Conservation (phyloP, 345 rosid species). For the Erysimum cheiranthoides region DNA sequence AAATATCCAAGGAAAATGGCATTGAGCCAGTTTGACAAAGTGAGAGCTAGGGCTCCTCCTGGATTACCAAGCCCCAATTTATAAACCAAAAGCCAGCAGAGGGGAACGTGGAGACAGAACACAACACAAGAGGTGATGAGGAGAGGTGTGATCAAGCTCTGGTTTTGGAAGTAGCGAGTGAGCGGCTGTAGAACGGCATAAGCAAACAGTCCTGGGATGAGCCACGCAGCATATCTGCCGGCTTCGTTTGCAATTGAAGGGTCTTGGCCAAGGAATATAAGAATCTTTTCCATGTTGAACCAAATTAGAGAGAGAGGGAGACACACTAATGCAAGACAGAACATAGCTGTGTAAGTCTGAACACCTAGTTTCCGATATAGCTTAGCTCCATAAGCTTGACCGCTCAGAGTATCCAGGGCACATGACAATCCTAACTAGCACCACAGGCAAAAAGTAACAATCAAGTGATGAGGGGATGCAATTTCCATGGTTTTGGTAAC, state of each 20-base stretch:
- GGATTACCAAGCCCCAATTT: slow-evolving; percentile 49
- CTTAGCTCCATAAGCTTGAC: slow-evolving; percentile 85
- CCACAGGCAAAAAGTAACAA: background rate
- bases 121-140: slow-evolving; percentile 50
- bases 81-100: slow-evolving; percentile 64
- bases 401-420: slow-evolving; percentile 78
- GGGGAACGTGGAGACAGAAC: slow-evolving; percentile 55
- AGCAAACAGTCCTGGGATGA: slow-evolving; percentile 65
- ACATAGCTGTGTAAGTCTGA: slow-evolving; percentile 65
- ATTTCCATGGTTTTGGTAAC: background rate
- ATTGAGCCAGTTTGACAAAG: slow-evolving; percentile 61
- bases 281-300: slow-evolving; percentile 59
- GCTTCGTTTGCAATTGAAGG: slow-evolving; percentile 63
- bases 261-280: slow-evolving; percentile 61
- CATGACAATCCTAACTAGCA: slow-evolving; percentile 74
- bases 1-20: slow-evolving; percentile 52
- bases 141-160: slow-evolving; percentile 61
- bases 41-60: slow-evolving; percentile 64
- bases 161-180: slow-evolving; percentile 59
- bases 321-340: slow-evolving; percentile 57
- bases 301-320: slow-evolving; percentile 65
- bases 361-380: slow-evolving; percentile 59
- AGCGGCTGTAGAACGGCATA: slow-evolving; percentile 61
- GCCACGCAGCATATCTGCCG: slow-evolving; percentile 59
- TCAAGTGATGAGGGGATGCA: background rate